These are phyloP conservation scores for Mycogone perniciosa DNA, from an alignment of 2,329 filamentous ascomycete species.

Conservation along the genomic window DNA sequence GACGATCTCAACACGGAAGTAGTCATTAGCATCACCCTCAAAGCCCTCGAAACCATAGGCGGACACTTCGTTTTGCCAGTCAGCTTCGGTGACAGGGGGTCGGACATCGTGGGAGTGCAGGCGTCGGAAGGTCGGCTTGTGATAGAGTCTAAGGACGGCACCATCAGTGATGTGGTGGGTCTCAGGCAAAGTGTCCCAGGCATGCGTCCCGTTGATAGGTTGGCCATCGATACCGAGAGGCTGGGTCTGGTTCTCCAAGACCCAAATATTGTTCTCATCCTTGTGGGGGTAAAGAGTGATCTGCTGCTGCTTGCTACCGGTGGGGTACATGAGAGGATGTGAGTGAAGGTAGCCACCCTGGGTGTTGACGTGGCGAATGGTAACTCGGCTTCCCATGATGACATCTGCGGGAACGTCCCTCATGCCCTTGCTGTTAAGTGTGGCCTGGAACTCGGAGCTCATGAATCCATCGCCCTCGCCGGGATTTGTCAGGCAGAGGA, in stretches of 20 bases:
- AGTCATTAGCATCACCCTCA: constrained; percentile 91
- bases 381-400: constrained; percentile 78
- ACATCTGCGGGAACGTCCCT: constrained; percentile 90
- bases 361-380: constrained; percentile 89
- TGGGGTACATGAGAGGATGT: constrained; percentile 94
- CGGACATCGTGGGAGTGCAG: constrained; percentile 95
- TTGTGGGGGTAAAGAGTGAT: constrained; percentile 98
- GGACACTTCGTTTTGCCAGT: constrained; percentile 95
- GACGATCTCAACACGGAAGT: constrained; percentile 91
- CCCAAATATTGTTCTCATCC: constrained; percentile 94
- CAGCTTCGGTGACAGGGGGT: constrained; percentile 74
- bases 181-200: constrained; percentile 72
- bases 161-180: constrained; percentile 70
- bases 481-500: constrained; percentile 85
- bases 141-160: constrained; percentile 74
- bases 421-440: constrained; percentile 94
- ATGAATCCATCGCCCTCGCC: constrained; percentile 98
- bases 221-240: constrained; percentile 71
- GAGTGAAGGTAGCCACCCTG: constrained; percentile 98
- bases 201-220: constrained; percentile 70
- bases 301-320: constrained; percentile 96
- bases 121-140: constrained; percentile 74
- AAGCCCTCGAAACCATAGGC: constrained; percentile 98
- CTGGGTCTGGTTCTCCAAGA: constrained; percentile 94
- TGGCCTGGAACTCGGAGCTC: constrained; percentile 98